Percentiles rank a stretch among this genome's conserved stretches.
Evolutionary conservation across 2,329 filamentous ascomycete genomes (phyloP).

Genomic region (Fusarium citri): DNA sequence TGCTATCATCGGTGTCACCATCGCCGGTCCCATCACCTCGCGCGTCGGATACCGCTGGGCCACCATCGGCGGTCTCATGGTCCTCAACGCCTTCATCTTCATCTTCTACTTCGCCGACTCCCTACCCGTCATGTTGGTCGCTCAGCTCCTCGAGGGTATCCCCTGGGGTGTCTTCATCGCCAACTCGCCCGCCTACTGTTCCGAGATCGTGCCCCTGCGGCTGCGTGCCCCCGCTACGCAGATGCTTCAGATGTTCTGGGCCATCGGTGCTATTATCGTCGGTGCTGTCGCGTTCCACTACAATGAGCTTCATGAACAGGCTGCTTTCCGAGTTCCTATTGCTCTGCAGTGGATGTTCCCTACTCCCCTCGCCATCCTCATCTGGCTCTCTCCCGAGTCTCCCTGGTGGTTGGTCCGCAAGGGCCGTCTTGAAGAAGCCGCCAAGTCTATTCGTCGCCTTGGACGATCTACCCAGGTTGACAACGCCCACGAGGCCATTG

Average conservation of each 20-base stretch:
- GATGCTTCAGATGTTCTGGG: constrained; percentile 74
- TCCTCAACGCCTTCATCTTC: constrained; percentile 55
- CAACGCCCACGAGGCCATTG: constrained; percentile 54
- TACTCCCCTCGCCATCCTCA: constrained; percentile 64
- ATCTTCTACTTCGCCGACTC: constrained; percentile 66
- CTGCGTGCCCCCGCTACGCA: constrained; percentile 68
- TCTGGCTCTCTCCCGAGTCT: constrained; percentile 62
- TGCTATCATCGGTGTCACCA: constrained; percentile 52
- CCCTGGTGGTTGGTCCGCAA: constrained; percentile 67
- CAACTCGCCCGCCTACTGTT: constrained; percentile 70
- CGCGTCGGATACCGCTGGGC: constrained; percentile 54
- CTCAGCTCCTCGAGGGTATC: constrained; percentile 69
- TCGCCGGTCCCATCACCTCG: constrained; percentile 54
- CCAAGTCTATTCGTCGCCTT: constrained; percentile 59
- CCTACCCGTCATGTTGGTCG: constrained; percentile 57
- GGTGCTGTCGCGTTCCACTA: constrained; percentile 65
- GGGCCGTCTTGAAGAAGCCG: constrained; percentile 57
- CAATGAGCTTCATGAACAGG: constrained; percentile 47
- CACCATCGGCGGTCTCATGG: constrained; percentile 52
- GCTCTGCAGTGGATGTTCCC: constrained; percentile 70
- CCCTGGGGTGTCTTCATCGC: constrained; percentile 74
- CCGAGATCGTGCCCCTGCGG: constrained; percentile 68
- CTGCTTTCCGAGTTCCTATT: constrained; percentile 57
- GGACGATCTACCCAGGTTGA: constrained; percentile 47
- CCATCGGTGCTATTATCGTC: constrained; percentile 70